A percentile compares a stretch with the other conserved stretches of the same genome.
Conservation (phyloP, 73 alveolate species). For the Symbiodinium natans region DNA sequence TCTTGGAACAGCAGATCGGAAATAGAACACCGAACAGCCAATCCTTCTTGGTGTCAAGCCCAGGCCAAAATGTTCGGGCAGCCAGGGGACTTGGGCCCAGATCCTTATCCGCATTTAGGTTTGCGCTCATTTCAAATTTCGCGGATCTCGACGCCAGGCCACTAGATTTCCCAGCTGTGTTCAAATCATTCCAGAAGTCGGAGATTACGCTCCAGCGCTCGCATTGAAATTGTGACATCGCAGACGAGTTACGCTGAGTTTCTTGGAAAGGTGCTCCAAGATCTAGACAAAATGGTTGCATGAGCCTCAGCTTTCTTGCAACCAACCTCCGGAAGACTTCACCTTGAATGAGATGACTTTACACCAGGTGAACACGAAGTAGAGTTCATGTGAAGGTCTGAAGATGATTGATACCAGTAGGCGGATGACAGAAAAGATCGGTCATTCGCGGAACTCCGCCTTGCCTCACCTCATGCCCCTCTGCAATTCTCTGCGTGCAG, state of each 20-base stretch:
- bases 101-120: not conserved
- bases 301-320: not conserved
- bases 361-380: too few species aligned
- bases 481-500: too few species aligned
- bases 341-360: too few species aligned
- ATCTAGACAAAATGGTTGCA: constrained; percentile 53
- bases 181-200: not conserved
- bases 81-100: not conserved
- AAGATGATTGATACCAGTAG: too few species aligned
- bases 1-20: too few species aligned
- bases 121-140: not conserved
- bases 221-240: not conserved
- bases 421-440: too few species aligned
- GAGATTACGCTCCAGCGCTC: not conserved
- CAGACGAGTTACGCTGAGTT: not conserved
- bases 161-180: not conserved
- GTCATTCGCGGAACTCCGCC: too few species aligned
- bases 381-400: too few species aligned
- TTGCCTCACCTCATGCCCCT: too few species aligned
- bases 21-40: too few species aligned
- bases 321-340: too few species aligned
- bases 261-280: constrained; percentile 18
- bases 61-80: not conserved
- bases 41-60: too few species aligned
- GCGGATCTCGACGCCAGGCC: not conserved